A percentile compares a stretch with the other conserved stretches of the same genome.
These are phyloP conservation scores for Schizophyllum commune DNA, from an alignment of 1,284 basidiomycete genomes.

Conservation along the genomic window DNA sequence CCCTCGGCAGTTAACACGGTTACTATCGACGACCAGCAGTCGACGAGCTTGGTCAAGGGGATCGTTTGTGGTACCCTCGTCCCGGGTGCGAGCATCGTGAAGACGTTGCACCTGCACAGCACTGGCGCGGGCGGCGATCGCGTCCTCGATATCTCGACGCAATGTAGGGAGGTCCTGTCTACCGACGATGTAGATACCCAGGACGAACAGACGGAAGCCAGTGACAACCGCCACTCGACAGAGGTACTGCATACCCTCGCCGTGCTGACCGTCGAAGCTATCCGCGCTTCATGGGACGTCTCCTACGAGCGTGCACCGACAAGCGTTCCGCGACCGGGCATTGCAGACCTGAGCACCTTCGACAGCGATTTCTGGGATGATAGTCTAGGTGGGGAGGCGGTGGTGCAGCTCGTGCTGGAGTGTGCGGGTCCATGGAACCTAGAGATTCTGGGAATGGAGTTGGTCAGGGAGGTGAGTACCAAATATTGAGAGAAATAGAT, in stretches of 20 bases:
- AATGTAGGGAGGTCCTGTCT: slow-evolving; percentile 37
- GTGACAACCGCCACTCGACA: slow-evolving; percentile 31
- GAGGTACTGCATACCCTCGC: slow-evolving; percentile 60
- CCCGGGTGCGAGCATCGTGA: slow-evolving; percentile 46
- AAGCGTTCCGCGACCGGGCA: slow-evolving; percentile 23
- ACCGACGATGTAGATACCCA: slow-evolving; percentile 13
- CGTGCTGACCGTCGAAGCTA: slow-evolving; percentile 49
- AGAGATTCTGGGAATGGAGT: slow-evolving; percentile 39
- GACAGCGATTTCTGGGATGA: slow-evolving; percentile 50
- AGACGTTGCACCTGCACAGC: slow-evolving; percentile 53
- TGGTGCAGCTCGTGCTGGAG: slow-evolving; percentile 41
- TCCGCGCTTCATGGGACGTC: slow-evolving; percentile 43
- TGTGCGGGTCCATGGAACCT: slow-evolving; percentile 47
- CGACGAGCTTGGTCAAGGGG: slow-evolving; percentile 67
- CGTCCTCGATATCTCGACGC: slow-evolving; percentile 68
- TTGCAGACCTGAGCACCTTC: slow-evolving; percentile 50
- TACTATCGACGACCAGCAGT: slow-evolving; percentile 49
- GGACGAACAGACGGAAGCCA: slow-evolving; percentile 7
- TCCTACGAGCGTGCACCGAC: slow-evolving; percentile 36
- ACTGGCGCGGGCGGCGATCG: slow-evolving; percentile 58
- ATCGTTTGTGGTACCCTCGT: slow-evolving; percentile 54
- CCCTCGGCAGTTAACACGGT: slow-evolving; percentile 51
- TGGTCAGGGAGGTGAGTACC: slow-evolving; percentile 39
- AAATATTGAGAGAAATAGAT: not conserved
- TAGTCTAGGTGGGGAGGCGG: slow-evolving; percentile 44